These are phyloP conservation scores for Stylosanthes scabra DNA, from an alignment of 331 rosid genomes.

Conservation along the genomic window DNA sequence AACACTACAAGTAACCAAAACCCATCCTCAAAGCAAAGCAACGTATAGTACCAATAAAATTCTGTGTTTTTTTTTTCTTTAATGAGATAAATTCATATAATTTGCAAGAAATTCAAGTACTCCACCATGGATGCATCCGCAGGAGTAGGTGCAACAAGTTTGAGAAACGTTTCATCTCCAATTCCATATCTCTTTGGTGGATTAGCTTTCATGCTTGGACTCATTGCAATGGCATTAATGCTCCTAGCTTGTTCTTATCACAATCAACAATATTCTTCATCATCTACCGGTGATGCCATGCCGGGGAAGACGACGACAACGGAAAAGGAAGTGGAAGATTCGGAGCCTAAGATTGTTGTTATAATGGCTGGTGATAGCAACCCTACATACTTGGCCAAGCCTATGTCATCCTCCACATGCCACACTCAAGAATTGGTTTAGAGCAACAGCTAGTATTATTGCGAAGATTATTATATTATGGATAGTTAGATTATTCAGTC, in stretches of 20 bases:
- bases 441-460: no score
- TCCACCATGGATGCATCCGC: slow-evolving; percentile 28
- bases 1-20: not conserved
- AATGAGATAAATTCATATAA: no score
- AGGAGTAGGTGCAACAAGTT: slow-evolving; percentile 10
- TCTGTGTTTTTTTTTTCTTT: not conserved
- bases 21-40: not conserved
- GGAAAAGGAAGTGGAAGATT: slow-evolving; percentile 12
- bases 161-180: slow-evolving; percentile 57
- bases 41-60: not conserved
- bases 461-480: no score
- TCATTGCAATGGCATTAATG: slow-evolving; percentile 56
- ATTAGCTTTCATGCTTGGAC: slow-evolving; percentile 55
- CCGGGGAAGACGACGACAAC: not conserved
- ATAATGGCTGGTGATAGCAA: slow-evolving; percentile 76
- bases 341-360: slow-evolving; percentile 65
- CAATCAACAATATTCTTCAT: not conserved
- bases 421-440: not conserved
- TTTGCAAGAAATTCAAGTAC: slow-evolving; percentile 30
- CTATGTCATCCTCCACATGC: slow-evolving; percentile 36
- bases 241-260: slow-evolving; percentile 61
- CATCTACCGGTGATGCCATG: slow-evolving; percentile 16
- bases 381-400: slow-evolving; percentile 71
- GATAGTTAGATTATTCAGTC: no score
- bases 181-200: slow-evolving; percentile 71